Percentiles rank a stretch among this genome's conserved stretches.
These are phyloP conservation scores for Rubus idaeus DNA, from an alignment of 306 rosid species.

Conservation along the genomic window DNA sequence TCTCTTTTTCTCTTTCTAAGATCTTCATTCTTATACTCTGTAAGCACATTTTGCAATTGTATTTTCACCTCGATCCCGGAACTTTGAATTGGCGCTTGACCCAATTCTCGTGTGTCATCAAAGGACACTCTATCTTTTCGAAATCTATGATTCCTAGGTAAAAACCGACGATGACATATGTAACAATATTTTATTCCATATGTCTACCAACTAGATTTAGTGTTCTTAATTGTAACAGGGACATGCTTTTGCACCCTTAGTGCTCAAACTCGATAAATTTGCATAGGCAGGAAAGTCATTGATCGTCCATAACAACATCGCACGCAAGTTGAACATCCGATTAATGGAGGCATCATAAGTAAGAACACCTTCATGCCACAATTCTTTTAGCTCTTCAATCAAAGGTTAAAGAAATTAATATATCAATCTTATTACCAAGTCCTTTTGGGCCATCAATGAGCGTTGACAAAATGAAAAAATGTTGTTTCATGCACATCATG, in stretches of 20 bases:
- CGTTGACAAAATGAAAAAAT: background rate
- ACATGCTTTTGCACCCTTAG: background rate
- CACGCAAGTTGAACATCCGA: background rate
- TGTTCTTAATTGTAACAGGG: background rate
- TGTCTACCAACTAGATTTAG: background rate
- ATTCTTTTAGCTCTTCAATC: constrained; percentile 3
- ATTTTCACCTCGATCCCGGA: background rate
- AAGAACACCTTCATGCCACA: background rate
- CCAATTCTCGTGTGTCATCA: background rate
- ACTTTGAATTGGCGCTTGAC: background rate
- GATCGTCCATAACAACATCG: background rate
- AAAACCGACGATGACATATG: background rate
- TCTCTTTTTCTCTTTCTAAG: background rate
- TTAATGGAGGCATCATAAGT: background rate
- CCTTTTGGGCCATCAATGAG: background rate
- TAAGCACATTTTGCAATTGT: background rate
- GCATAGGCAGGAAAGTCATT: background rate
- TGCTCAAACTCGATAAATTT: background rate
- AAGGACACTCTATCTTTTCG: background rate
- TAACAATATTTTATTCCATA: background rate
- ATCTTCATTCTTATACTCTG: background rate
- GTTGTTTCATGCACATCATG: constrained; percentile 8
- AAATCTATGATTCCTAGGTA: background rate
- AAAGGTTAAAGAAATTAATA: background rate
- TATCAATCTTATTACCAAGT: constrained; percentile 6